phyloP scores from a whole-genome alignment of 164 flowering plant genomes.

The Akebia trifoliata region DNA sequence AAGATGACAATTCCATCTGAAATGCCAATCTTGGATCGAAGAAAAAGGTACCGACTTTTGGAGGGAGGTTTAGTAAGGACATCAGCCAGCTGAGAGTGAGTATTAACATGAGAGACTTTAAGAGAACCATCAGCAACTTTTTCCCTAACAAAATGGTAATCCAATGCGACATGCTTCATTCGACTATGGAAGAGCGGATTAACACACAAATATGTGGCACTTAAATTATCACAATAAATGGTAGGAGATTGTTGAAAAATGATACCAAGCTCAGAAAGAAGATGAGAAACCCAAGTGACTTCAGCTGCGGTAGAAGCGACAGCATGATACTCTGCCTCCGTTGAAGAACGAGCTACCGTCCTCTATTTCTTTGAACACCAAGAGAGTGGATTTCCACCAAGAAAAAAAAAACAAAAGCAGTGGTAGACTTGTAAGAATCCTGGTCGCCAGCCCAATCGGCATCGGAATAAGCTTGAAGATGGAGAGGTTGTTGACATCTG shows the following conservation, averaged over 20 bases:
- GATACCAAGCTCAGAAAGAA: conserved; percentile 4
- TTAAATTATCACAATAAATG: conserved; percentile 9
- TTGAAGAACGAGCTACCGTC: neutral
- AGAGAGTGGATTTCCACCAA: neutral
- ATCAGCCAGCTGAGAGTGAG: neutral
- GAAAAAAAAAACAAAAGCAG: neutral
- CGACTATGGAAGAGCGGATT: neutral
- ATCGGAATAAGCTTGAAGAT: conserved; percentile 1
- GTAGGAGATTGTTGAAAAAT: conserved; percentile 1
- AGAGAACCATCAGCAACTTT: too few relatives aligned
- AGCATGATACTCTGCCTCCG: too few relatives aligned
- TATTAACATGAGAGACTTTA: too few relatives aligned
- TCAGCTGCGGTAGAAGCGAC: neutral
- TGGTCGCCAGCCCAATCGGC: neutral
- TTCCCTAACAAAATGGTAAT: too few relatives aligned
- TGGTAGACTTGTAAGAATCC: conserved; percentile 4
- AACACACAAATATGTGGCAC: conserved; percentile 8
- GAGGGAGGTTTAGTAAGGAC: neutral
- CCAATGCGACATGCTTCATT: too few relatives aligned
- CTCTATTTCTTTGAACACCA: neutral
- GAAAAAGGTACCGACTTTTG: too few relatives aligned
- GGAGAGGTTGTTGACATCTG: conserved; percentile 1
- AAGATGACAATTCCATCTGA: too few relatives aligned
- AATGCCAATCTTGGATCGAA: neutral
- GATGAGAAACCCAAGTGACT: conserved; percentile 7